Conservation (phyloP, 2,329 filamentous ascomycete species). For the Nannizziopsis arthrosporioides region DNA sequence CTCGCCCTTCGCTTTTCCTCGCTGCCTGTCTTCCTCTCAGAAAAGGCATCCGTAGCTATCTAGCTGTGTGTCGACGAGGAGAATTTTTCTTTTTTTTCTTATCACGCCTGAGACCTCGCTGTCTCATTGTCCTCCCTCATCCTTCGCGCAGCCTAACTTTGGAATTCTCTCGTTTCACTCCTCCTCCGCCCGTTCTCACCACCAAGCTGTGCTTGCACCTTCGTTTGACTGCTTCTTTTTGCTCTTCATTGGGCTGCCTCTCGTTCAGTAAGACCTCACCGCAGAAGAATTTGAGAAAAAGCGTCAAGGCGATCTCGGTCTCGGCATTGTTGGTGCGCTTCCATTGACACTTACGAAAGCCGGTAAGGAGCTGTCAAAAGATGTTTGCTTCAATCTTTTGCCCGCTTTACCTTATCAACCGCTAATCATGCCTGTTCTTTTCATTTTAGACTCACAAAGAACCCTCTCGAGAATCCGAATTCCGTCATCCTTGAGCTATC, state of each 20-base stretch:
- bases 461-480: conserved; percentile 15
- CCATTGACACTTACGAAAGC: conserved; percentile 1
- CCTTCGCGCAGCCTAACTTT: conserved; percentile 7
- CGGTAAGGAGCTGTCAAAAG: not conserved
- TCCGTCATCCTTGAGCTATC: conserved; percentile 11
- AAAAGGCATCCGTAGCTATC: too few species aligned
- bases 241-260: conserved; percentile 9
- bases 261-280: conserved; percentile 2
- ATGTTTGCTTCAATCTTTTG: not conserved
- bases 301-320: not conserved
- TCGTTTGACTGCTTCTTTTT: conserved; percentile 15
- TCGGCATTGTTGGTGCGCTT: not conserved
- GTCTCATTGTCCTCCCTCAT: not conserved
- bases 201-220: conserved; percentile 19
- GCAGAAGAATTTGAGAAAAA: conserved; percentile 1
- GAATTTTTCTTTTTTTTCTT: too few species aligned
- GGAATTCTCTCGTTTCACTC: conserved; percentile 12
- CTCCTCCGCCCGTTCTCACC: conserved; percentile 19
- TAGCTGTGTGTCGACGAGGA: too few species aligned
- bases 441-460: too few species aligned
- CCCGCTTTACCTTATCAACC: not conserved
- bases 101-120: not conserved
- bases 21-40: not conserved
- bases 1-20: not conserved
- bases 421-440: too few species aligned